Base-by-base conservation (phyloP, 257 asterid species). In the Coffea eugenioides region DNA sequence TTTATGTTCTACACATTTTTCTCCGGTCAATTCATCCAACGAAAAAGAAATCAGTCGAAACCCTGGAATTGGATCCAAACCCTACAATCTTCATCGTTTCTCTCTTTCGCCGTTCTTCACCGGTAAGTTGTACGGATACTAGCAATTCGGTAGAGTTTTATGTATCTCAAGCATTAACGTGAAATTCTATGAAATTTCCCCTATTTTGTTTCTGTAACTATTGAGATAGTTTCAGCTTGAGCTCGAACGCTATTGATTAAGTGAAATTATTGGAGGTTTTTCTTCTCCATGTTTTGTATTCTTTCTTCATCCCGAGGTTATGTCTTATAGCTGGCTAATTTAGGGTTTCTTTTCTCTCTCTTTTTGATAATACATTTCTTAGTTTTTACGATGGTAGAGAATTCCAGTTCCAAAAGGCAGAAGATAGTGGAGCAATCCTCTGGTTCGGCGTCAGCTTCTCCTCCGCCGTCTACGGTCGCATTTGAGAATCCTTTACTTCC, bases 401-500 rank as follows among this genome's bases (percentile, higher is more conserved):
- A 89, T 57, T 79, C 83, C 36, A 82, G 80, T 66, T 75, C 87
- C 56, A 93, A 90, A 89, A 86, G 90, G 91, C 94, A 77, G 87
- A 90, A 89, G 87, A 75, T 84, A 76, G 80, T 43, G 36, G 90
- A 81, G 68, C 87, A 71, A 36, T 77, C 88, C 7, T 77, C 89
- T 71, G 77, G 45, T 27, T 8, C 21, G 5, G 64, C 76, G 15
- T 9, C 21, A 2, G 62, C 76, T 69, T 79, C 80, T 51, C 25
- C 79, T 39, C 70, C 85, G 34, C 78, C 66, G 2, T 71, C 85
- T 20, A 84, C 72, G 80, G 84, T 74, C 59, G 90, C 87, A 45
- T 89, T 90, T 68, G 91, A 92, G 11, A 93, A 93, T 79, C 86
- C 97, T 31, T 89, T 94, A 31, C 96, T 90, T 72, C 95, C 97